Evolutionary conservation across 2,329 filamentous ascomycete genomes (phyloP).

Genomic region (Fusarium multiceps): DNA sequence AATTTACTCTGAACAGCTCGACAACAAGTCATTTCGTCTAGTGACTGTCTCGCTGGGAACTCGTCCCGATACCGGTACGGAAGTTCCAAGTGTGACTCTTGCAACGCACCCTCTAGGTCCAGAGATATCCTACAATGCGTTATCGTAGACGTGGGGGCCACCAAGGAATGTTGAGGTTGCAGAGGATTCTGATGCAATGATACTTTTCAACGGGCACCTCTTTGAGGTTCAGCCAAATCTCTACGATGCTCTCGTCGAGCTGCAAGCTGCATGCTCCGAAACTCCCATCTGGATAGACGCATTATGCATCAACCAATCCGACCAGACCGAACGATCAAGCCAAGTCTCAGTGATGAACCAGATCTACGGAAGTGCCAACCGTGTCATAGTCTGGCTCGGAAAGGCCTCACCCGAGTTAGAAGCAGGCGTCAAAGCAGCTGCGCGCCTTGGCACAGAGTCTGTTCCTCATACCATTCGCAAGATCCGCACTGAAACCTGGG

Average conservation of each 20-base stretch:
- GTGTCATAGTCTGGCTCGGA: constrained; percentile 12
- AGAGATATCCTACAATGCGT: neutral
- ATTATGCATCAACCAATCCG: constrained; percentile 8
- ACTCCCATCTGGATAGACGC: constrained; percentile 10
- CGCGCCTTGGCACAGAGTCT: neutral
- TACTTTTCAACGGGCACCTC: neutral
- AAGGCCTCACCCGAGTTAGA: neutral
- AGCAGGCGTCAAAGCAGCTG: neutral
- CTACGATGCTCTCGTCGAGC: neutral
- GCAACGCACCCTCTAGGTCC: neutral
- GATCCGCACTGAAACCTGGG: neutral
- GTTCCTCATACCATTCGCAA: neutral
- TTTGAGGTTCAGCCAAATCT: neutral
- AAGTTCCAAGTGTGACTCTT: neutral
- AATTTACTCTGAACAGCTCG: neutral
- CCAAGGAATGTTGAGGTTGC: fast-evolving
- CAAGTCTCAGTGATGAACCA: constrained; percentile 1
- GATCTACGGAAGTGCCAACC: neutral
- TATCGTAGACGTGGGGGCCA: constrained; percentile 17
- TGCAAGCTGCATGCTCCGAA: neutral
- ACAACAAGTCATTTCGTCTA: neutral
- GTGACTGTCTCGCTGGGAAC: neutral
- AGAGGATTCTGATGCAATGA: fast-evolving
- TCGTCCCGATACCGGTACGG: fast-evolving
- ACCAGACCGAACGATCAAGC: neutral